phyloP scores from a whole-genome alignment of 352 stramenopile species.

The Paralagenidium karlingii region DNA sequence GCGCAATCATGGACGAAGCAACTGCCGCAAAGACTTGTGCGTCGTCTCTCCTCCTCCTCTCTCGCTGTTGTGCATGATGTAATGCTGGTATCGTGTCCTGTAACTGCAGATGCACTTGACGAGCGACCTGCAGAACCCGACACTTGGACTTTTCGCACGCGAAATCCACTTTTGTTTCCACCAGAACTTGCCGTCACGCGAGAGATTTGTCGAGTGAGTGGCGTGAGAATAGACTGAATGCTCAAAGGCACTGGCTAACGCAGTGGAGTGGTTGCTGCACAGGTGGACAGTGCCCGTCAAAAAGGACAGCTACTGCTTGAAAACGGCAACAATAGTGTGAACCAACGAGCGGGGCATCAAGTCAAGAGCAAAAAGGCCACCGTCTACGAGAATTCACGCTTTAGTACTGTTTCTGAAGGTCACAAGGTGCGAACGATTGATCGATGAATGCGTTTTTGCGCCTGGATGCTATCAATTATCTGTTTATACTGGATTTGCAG shows the following conservation, averaged over 20 bases:
- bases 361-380: constrained; percentile 25
- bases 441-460: too few relatives aligned
- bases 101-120: constrained; percentile 29
- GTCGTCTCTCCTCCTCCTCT: constrained; percentile 4
- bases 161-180: constrained; percentile 65
- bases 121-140: constrained; percentile 48
- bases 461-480: too few relatives aligned
- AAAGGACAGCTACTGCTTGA: constrained; percentile 21
- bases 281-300: constrained; percentile 10
- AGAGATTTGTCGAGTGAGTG: constrained; percentile 48
- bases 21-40: constrained; percentile 16
- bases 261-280: too few relatives aligned
- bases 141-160: constrained; percentile 58
- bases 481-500: too few relatives aligned
- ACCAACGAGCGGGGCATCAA: constrained; percentile 9
- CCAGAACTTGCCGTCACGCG: constrained; percentile 41
- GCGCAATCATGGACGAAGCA: constrained; percentile 39
- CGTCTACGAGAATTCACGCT: constrained; percentile 67
- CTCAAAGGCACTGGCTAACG: too few relatives aligned
- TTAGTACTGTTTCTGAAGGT: too few relatives aligned
- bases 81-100: neutral
- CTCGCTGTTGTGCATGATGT: neutral
- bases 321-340: constrained; percentile 10
- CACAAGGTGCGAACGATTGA: too few relatives aligned
- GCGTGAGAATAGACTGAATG: too few relatives aligned